Base-by-base conservation (phyloP, 2,329 filamentous ascomycete species). In the Ustulina deusta region DNA sequence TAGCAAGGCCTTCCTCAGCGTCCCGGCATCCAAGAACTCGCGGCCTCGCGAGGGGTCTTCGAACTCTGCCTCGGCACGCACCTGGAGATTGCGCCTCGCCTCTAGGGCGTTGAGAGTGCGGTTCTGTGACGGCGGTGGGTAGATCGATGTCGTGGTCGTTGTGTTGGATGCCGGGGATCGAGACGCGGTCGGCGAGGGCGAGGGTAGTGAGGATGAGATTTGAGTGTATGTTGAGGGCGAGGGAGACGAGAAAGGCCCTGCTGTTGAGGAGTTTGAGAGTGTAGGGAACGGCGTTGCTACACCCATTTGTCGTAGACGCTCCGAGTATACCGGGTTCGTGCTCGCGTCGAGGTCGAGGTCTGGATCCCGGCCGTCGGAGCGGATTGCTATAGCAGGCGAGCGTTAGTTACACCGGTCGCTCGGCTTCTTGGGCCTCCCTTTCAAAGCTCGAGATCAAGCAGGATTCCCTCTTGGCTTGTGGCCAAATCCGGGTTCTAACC, bases 231-330 rank as follows among this genome's bases (percentile, higher is more conserved):
- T 69, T 13, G 67, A 61, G 1, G 67, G 48, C 20, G 70, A 36
- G 64, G 56, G 62, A 44, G 34, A 36, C 1, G 68, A 32, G 48
- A 56, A 65, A 40, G 63, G 60, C 6, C 42, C 42, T 65, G 81
- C 84, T 1, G 79, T 85, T 7, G 85, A 87, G 1, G 85, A 86
- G 27, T 83, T 79, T 6, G 85, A 87, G 54, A 81, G 83, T 4
- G 84, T 86, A 34, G 86, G 85, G 69, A 84, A 85, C 4, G 86
- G 85, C 54, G 85, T 81, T 9, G 82, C 86, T 34, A 87, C 79
- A 73, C 86, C 86, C 82, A 89, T 87, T 69, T 85, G 78, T 29
- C 81, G 81, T 5, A 89, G 81, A 17, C 86, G 85, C 56, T 78
- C 78, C 9, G 85, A 83, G 76, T 86, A 88, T 69, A 78, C 82